Evolutionary conservation across 768 basidiomycete species (phyloP), one percentile per base, ranked within the genome.

Genomic region (Mycena rosella): DNA sequence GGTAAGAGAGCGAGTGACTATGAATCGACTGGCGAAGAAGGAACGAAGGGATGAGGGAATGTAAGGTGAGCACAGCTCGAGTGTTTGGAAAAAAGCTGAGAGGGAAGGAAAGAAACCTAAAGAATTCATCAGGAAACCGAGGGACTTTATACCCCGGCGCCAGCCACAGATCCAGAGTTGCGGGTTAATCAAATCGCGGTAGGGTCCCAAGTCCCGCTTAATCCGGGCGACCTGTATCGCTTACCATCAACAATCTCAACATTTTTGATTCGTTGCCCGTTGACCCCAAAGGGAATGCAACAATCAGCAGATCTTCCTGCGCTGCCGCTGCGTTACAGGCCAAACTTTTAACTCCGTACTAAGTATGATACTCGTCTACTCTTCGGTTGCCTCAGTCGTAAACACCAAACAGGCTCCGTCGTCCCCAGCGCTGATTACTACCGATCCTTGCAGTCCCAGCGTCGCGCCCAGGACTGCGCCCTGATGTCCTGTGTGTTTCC

Each of bases 341-440:
- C n/a, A n/a, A n/a, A n/a, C n/a, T n/a, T n/a, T n/a, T n/a, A n/a
- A n/a, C n/a, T n/a, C n/a, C n/a, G n/a, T n/a, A n/a, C 7, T 15
- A 36, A 7, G 15, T 36, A 36, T 36, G 34, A 8, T 36, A 36
- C 7, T 15, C 34, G 10, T 40, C 38, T 40, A 40, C 38, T 40
- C 38, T 42, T 85, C 84, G 38, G 78, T 78, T 1, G 78, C 79
- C 73, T 87, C 91, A 0, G 92, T 93, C 3, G 89, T 88, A 73
- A 89, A 99, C 36, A 98, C 94, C 54, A 94, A 83, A 75, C 94
- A 96, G 0, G 87, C 82, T 1, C 94, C 93, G 70, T 99, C 97
- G 77, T 99, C 98, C 3, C 95, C 93, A 0, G 91, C 98, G 75
- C 93, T 96, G 62, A 98, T 86, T 1, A 97, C 84, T 0, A 94